Base-by-base conservation (phyloP, 352 stramenopile genomes). In the Phytophthora syringae region DNA sequence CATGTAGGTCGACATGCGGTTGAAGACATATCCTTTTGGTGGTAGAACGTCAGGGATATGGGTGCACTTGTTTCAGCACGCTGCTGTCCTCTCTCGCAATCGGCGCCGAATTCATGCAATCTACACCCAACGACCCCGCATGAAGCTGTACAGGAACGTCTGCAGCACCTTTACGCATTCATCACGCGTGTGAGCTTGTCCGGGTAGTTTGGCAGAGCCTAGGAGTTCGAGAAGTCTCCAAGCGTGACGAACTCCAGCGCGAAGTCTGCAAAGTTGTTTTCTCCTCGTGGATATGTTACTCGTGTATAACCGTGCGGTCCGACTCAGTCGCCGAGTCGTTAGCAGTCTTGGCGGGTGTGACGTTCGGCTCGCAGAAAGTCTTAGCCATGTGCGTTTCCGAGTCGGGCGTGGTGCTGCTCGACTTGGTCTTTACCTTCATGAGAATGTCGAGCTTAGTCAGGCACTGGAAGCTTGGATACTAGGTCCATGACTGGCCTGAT, bases 371-470 rank as follows among this genome's bases (percentile, higher is more conserved):
- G 36, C 86, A 95, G 77, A 80, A 95, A 12, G 82, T 91, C 70
- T 91, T 90, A 20, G 94, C 75, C 49, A 85, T 76, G 60, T 85
- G 94, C 28, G 74, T 69, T 45, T 95, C 87, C 12, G 72, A 70
- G 11, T 89, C 80, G 7, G 87, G 66, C 3, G 71, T 74, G 40
- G 22, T 74, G 32, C 71, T 61, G n/a, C 56, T 79, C 18, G 64
- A 64, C 24, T 79, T 79, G 39, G 72, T 27, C 51, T 80, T 79
- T 13, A 95, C 75, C 1, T 67, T 60, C 13, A 95, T 64, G 49
- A 90, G 73, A 58, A 93, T 90, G 66, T 95, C 87, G 18, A 95
- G 80, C 64, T 92, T 92, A 16, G 85, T 86, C 57, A 95, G 65
- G 72, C 92, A 95, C 65, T 95, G 86, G 85, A 9, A 85, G 87